A percentile compares a stretch with the other conserved stretches of the same genome.
Evolutionary conservation across 208 protist genomes (phyloP).

Genomic region (Acanthamoeba castellanii): DNA sequence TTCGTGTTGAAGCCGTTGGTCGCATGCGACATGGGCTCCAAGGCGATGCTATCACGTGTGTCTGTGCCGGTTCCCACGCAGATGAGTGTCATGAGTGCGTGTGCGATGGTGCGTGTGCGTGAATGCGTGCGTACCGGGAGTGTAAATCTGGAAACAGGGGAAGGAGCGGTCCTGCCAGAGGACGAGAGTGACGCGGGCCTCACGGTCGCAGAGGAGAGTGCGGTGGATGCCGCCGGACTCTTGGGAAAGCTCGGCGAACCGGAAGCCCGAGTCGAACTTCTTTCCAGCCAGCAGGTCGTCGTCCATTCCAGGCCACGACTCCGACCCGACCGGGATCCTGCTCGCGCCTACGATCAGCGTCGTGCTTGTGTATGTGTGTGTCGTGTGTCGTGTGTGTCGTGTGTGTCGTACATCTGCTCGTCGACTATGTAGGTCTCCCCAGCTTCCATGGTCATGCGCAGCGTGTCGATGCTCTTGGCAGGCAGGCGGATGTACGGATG

Average conservation of each 20-base stretch:
- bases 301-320: not conserved
- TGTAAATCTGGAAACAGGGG: slow-evolving; percentile 52
- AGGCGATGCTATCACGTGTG: not conserved
- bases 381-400: not conserved
- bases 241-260: not conserved
- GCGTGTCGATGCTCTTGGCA: not conserved
- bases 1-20: slow-evolving; percentile 55
- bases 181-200: not conserved
- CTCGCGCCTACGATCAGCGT: too few relatives aligned
- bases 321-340: slow-evolving; percentile 10
- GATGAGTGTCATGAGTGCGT: too few relatives aligned
- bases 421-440: not conserved
- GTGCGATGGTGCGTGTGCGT: not conserved
- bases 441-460: not conserved
- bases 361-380: too few relatives aligned
- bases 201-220: not conserved
- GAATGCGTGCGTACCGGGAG: not conserved
- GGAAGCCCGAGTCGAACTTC: slow-evolving; percentile 26
- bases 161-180: slow-evolving; percentile 47
- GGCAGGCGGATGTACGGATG: slow-evolving; percentile 33
- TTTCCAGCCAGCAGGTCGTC: not conserved
- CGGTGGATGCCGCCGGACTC: not conserved
- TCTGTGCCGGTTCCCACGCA: not conserved
- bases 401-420: not conserved
- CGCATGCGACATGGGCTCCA: slow-evolving; percentile 52